Evolutionary conservation across 2,329 filamentous ascomycete genomes (phyloP), one percentile per base, ranked within the genome.

Genomic region (Sporothrix pallida): DNA sequence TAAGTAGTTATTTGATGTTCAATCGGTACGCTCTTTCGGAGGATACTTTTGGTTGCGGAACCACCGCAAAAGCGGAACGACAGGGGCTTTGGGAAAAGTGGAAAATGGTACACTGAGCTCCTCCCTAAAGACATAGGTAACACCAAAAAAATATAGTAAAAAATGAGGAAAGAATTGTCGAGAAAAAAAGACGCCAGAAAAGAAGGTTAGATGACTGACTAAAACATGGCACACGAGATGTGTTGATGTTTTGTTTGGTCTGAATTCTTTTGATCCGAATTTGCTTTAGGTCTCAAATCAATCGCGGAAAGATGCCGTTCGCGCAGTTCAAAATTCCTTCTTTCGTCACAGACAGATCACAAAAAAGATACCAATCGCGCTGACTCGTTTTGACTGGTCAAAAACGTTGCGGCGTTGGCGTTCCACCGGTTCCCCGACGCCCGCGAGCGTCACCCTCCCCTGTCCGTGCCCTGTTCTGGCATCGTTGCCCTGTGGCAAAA

Each of bases 361-460:
- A 60, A 60, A 37, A 60, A 13, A 17, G 56, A 23, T 17, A 56
- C 26, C 12, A 37, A 26, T 62, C 37, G 56, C 37, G 56, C 56
- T 56, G 52, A 62, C 23, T 62, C 26, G 26, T 56, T 17, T 23
- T 56, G 52, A 62, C 23, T 62, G 12, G 26, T 56, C 52, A 56
- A 56, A 54, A 23, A 12, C 20, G 42, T 44, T 9, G 62, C 62
- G 62, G 62, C 42, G 20, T 67, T 67, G 62, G 42, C 20, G 62
- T 67, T 67, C 12, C 62, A 48, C 62, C 62, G 62, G 62, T 17
- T 15, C 46, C 63, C 65, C 65, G 65, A 52, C 20, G n/a, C n/a
- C 20, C 37, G 60, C 37, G 60, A 63, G 42, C 31, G n/a, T 42
- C 44, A 23, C 37, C 58, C 13, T 23, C 31, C 3, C 37, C 44